These are phyloP conservation scores for Microstegium vimineum DNA, from an alignment of 176 grass and related monocot genomes.

Conservation along the genomic window DNA sequence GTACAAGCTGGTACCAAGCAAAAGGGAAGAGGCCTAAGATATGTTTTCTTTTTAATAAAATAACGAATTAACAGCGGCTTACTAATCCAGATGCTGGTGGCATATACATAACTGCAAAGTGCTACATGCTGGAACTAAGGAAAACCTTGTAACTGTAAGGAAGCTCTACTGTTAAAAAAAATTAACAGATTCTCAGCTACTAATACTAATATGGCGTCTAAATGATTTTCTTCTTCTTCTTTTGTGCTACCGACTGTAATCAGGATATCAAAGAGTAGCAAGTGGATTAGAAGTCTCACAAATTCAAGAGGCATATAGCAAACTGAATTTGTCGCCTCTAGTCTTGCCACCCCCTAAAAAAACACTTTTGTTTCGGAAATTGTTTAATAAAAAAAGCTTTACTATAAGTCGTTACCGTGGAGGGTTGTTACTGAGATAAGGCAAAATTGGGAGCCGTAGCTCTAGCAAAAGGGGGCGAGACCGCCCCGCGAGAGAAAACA, in stretches of 20 bases:
- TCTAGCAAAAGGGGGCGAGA: neutral
- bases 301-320: neutral
- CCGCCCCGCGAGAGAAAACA: neutral
- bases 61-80: neutral
- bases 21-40: constrained; percentile 11
- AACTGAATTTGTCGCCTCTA: neutral
- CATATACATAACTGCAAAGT: neutral
- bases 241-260: neutral
- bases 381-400: neutral
- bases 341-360: too few species aligned
- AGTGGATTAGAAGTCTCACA: neutral
- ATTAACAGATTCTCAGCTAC: neutral
- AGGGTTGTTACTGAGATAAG: neutral
- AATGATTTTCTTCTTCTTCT: neutral
- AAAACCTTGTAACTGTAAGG: neutral
- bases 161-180: neutral
- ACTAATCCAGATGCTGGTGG: neutral
- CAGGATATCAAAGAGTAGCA: neutral
- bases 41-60: neutral
- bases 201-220: neutral
- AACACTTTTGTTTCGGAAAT: neutral
- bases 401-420: neutral
- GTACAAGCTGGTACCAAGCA: constrained; percentile 3
- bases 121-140: neutral
- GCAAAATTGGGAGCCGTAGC: neutral